These are phyloP conservation scores for Xylariaceae sp. DNA, from an alignment of 2,329 filamentous ascomycete species.

Conservation along the genomic window DNA sequence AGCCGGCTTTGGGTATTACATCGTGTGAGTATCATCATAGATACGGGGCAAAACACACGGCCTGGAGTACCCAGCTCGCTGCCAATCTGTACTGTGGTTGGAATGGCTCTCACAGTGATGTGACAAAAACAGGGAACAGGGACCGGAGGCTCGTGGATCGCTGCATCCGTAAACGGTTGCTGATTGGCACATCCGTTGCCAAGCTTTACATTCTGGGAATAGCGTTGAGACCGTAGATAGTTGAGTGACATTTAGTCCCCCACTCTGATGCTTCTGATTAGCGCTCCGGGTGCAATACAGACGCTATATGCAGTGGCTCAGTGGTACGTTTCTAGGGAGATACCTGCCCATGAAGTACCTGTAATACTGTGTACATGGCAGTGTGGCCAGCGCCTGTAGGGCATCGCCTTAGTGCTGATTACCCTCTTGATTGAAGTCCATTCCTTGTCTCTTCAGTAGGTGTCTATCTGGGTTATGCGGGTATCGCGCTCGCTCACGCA, in stretches of 20 bases:
- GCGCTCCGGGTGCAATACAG: not conserved
- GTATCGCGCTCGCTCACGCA: slow-evolving; percentile 11
- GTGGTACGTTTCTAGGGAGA: too few species aligned
- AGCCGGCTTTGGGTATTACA: slow-evolving; percentile 6
- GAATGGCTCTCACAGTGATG: not conserved
- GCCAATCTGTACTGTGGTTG: too few species aligned
- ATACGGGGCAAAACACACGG: too few species aligned
- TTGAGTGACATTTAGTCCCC: not conserved
- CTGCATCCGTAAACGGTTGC: slow-evolving; percentile 3
- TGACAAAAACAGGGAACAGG: slow-evolving; percentile 1
- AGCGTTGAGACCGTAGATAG: slow-evolving; percentile 1
- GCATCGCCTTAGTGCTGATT: not conserved
- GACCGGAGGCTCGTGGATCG: slow-evolving; percentile 4
- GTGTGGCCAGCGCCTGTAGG: too few species aligned
- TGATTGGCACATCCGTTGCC: slow-evolving; percentile 13
- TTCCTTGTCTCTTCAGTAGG: slow-evolving; percentile 8
- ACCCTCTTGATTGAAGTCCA: not conserved
- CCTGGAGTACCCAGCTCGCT: not conserved
- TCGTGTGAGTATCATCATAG: too few species aligned
- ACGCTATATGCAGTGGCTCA: too few species aligned
- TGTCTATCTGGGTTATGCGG: not conserved
- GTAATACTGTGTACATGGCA: too few species aligned
- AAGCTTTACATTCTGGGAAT: slow-evolving; percentile 8
- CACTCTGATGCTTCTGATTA: not conserved
- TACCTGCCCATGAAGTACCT: too few species aligned